Evolutionary conservation across 2,329 filamentous ascomycete genomes (phyloP).

Genomic region (Penicillium sp.): DNA sequence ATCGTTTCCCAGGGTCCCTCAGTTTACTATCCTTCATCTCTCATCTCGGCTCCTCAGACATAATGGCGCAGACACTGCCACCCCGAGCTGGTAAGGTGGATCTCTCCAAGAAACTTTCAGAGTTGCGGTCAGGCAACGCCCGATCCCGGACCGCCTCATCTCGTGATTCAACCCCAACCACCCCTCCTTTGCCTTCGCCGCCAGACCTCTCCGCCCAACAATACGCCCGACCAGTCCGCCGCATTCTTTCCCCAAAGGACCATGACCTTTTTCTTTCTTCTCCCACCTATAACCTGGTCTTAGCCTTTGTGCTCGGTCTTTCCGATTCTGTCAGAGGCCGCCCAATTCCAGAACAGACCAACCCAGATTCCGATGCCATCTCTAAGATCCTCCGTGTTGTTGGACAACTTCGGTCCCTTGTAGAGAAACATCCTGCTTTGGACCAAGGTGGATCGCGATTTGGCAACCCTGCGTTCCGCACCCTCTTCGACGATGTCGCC

Average conservation of each 20-base stretch:
- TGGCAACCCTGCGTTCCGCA: slow-evolving; percentile 87
- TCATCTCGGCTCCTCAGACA: slow-evolving; percentile 8
- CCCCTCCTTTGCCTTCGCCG: slow-evolving; percentile 69
- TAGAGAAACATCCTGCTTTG: slow-evolving; percentile 71
- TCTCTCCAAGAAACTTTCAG: slow-evolving; percentile 42
- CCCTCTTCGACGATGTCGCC: slow-evolving; percentile 63
- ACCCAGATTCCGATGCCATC: slow-evolving; percentile 64
- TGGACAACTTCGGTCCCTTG: slow-evolving; percentile 65
- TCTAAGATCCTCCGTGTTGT: slow-evolving; percentile 68
- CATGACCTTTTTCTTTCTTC: slow-evolving; percentile 80
- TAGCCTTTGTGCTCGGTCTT: slow-evolving; percentile 82
- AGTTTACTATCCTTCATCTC: slow-evolving; percentile 3
- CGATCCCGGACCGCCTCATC: slow-evolving; percentile 29
- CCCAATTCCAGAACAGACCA: slow-evolving; percentile 29
- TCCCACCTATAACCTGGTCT: slow-evolving; percentile 70
- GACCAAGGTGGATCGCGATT: slow-evolving; percentile 89
- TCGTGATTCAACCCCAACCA: slow-evolving; percentile 66
- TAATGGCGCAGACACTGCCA: slow-evolving; percentile 9
- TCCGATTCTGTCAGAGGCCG: slow-evolving; percentile 72
- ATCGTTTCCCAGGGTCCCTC: slow-evolving; percentile 1
- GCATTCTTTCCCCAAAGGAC: slow-evolving; percentile 79
- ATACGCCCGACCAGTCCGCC: slow-evolving; percentile 69
- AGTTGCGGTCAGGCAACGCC: slow-evolving; percentile 34
- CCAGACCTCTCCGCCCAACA: slow-evolving; percentile 60
- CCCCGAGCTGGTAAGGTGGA: slow-evolving; percentile 30